Conservation (phyloP, 495 filamentous ascomycete genomes). For the Corynascus novoguineensis region DNA sequence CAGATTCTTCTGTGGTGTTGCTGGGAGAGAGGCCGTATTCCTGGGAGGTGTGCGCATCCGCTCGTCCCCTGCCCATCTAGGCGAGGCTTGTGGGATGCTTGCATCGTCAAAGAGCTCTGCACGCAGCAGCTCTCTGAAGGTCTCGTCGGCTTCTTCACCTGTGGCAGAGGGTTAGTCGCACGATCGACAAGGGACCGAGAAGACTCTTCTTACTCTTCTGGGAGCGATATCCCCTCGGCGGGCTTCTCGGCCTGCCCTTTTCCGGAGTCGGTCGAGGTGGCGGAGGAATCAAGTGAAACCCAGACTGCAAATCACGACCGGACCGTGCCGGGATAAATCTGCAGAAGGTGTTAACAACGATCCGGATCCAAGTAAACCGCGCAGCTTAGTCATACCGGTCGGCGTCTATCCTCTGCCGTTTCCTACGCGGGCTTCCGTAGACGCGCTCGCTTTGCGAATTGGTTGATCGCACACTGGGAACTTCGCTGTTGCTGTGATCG, state of each 20-base stretch:
- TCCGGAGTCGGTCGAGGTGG: slow-evolving; percentile 55
- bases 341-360: slow-evolving; percentile 25
- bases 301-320: slow-evolving; percentile 87
- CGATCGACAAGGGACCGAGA: background rate
- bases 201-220: slow-evolving; percentile 67
- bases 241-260: slow-evolving; percentile 8
- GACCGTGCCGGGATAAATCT: slow-evolving; percentile 95
- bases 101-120: slow-evolving; percentile 86
- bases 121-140: slow-evolving; percentile 81
- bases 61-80: slow-evolving; percentile 55
- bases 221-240: slow-evolving; percentile 71
- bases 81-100: slow-evolving; percentile 76
- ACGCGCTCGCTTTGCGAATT: slow-evolving; percentile 60
- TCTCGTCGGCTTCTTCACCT: slow-evolving; percentile 93
- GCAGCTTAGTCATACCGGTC: slow-evolving; percentile 53
- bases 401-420: slow-evolving; percentile 79
- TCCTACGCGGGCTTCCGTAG: slow-evolving; percentile 73
- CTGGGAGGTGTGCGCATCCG: slow-evolving; percentile 69
- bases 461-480: background rate
- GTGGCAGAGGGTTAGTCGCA: slow-evolving; percentile 41
- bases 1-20: slow-evolving; percentile 94
- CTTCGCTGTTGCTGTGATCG: background rate
- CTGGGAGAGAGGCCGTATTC: slow-evolving; percentile 61
- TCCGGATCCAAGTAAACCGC: background rate
- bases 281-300: slow-evolving; percentile 82